A percentile compares a stretch with the other conserved stretches of the same genome.
Conservation (phyloP, 441 rosid genomes). For the Pelargonium fulgidum region DNA sequence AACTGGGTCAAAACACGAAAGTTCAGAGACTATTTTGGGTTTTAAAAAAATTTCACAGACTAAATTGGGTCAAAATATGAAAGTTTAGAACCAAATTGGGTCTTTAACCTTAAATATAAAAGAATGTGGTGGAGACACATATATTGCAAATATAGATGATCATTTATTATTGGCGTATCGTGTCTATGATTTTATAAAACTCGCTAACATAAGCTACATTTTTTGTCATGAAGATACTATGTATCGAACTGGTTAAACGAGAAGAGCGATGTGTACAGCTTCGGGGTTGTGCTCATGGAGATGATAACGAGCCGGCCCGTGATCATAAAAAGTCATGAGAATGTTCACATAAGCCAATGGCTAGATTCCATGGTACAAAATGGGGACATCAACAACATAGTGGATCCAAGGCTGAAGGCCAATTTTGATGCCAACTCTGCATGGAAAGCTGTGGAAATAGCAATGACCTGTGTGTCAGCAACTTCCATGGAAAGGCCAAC, state of each 20-base stretch:
- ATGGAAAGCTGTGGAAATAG: conserved; percentile 14
- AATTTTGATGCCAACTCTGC: conserved; percentile 7
- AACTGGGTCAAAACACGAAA: too few relatives aligned
- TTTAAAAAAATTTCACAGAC: too few relatives aligned
- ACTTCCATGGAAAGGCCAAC: neutral
- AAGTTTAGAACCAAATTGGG: too few relatives aligned
- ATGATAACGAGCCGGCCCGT: conserved; percentile 10
- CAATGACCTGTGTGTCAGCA: conserved; percentile 12
- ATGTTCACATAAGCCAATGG: conserved; percentile 3
- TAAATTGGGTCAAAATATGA: too few relatives aligned
- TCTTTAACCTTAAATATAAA: too few relatives aligned
- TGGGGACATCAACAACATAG: conserved; percentile 8
- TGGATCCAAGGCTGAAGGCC: conserved; percentile 5
- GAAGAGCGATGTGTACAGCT: conserved; percentile 17
- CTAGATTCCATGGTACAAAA: neutral
- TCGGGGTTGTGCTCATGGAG: conserved; percentile 13
- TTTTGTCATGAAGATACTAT: neutral
- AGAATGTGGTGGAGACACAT: too few relatives aligned
- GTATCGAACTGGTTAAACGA: neutral
- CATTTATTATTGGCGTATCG: too few relatives aligned
- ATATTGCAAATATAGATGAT: too few relatives aligned
- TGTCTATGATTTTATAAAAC: too few relatives aligned
- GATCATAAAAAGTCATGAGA: neutral
- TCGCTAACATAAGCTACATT: neutral
- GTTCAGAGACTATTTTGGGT: too few relatives aligned